These are phyloP conservation scores for Elongisporangium prolatum DNA, from an alignment of 352 stramenopile genomes.

Conservation along the genomic window DNA sequence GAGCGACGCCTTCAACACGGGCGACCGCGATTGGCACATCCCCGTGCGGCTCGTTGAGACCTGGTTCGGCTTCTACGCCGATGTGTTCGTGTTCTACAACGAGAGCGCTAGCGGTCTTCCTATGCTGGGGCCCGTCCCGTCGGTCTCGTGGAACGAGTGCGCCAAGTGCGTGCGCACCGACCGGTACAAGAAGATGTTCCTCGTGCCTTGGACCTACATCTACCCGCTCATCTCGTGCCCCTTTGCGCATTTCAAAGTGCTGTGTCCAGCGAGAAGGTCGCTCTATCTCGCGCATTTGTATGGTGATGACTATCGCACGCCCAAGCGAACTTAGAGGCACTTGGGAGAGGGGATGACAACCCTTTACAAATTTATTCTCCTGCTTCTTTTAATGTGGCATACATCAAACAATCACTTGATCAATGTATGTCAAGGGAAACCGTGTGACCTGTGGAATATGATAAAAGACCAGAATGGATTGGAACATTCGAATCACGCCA, in stretches of 20 bases:
- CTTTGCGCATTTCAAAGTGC: slow-evolving; percentile 39
- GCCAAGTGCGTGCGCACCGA: slow-evolving; percentile 34
- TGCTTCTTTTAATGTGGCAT: neutral
- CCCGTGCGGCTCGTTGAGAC: slow-evolving; percentile 54
- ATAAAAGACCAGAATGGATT: neutral
- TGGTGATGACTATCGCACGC: slow-evolving; percentile 31
- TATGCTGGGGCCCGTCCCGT: slow-evolving; percentile 33
- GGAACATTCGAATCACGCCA: neutral
- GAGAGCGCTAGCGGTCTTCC: slow-evolving; percentile 17
- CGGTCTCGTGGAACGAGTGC: slow-evolving; percentile 39
- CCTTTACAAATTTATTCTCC: neutral
- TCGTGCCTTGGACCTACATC: slow-evolving; percentile 39
- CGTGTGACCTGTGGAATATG: neutral
- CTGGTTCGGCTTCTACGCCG: slow-evolving; percentile 55
- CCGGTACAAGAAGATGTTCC: slow-evolving; percentile 20
- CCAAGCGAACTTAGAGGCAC: neutral
- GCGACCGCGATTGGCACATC: slow-evolving; percentile 47
- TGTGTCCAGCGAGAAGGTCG: slow-evolving; percentile 39
- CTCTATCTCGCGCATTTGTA: slow-evolving; percentile 59
- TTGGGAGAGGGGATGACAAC: neutral
- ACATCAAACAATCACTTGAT: neutral
- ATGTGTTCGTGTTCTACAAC: slow-evolving; percentile 55
- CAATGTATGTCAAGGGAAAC: neutral
- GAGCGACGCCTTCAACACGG: slow-evolving; percentile 24
- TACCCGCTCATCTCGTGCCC: slow-evolving; percentile 41